phyloP scores from a whole-genome alignment of 106 monocot species.

The Iris macrosiphon region DNA sequence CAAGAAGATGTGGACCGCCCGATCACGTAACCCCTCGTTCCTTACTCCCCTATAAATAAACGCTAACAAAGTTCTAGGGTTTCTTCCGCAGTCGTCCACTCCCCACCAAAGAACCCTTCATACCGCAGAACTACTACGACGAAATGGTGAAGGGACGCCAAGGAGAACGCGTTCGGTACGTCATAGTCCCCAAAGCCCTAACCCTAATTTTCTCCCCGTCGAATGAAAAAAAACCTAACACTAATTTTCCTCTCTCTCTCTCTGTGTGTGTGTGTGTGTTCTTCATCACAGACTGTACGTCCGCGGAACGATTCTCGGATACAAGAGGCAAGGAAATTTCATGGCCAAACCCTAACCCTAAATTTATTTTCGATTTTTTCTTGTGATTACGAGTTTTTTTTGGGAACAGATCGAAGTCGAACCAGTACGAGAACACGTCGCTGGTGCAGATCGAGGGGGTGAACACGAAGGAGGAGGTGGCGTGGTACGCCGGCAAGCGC shows the following conservation, averaged over 20 bases:
- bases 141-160: constrained; percentile 45
- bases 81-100: too few species aligned
- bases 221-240: too few species aligned
- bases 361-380: neutral
- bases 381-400: too few species aligned
- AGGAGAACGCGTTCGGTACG: constrained; percentile 46
- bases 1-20: too few species aligned
- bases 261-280: neutral
- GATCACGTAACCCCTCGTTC: too few species aligned
- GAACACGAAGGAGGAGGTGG: constrained; percentile 75
- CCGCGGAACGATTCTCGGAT: constrained; percentile 74
- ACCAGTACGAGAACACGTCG: constrained; percentile 74
- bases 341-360: too few species aligned
- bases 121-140: too few species aligned
- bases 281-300: constrained; percentile 47
- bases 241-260: neutral
- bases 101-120: too few species aligned
- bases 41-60: too few species aligned
- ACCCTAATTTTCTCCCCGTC: neutral
- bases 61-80: too few species aligned
- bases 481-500: constrained; percentile 58
- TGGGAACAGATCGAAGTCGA: constrained; percentile 61
- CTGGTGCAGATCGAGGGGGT: constrained; percentile 76
- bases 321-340: constrained; percentile 53
- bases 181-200: too few species aligned